These are phyloP conservation scores for Silene latifolia DNA, from an alignment of 148 eudicot species.

Conservation along the genomic window DNA sequence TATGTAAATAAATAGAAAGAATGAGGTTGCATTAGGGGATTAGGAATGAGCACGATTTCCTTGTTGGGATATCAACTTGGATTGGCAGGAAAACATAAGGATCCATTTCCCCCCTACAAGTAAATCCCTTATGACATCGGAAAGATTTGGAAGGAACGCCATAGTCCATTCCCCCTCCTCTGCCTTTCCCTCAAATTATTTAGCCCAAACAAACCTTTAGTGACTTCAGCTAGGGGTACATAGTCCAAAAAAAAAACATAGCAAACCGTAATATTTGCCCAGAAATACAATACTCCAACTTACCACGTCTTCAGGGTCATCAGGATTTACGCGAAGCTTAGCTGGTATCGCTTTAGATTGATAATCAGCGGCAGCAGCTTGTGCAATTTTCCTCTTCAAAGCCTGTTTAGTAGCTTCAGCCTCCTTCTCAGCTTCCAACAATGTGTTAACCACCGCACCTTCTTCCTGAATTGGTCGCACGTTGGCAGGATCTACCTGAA, in stretches of 20 bases:
- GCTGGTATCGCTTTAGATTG: slow-evolving; percentile 66
- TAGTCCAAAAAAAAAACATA: background rate
- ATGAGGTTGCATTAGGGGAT: background rate
- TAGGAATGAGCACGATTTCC: background rate
- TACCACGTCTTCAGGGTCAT: slow-evolving; percentile 98
- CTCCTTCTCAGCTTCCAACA: slow-evolving; percentile 79
- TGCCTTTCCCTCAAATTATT: background rate
- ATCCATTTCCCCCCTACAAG: background rate
- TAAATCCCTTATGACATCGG: background rate
- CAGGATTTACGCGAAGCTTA: slow-evolving; percentile 83
- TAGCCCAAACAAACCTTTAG: background rate
- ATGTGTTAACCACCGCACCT: slow-evolving; percentile 45
- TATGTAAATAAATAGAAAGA: background rate
- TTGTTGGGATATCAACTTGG: background rate
- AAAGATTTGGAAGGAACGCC: background rate
- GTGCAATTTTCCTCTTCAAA: slow-evolving; percentile 90
- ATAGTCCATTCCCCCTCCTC: background rate
- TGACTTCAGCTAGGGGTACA: background rate
- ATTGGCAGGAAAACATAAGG: background rate
- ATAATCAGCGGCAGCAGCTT: slow-evolving; percentile 68
- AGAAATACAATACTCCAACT: slow-evolving; percentile 21
- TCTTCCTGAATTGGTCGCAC: slow-evolving; percentile 59
- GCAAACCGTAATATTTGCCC: background rate
- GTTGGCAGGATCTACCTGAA: slow-evolving; percentile 90
- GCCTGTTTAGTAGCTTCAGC: slow-evolving; percentile 95